These are phyloP conservation scores for Mallotus japonicus DNA, from an alignment of 441 rosid species.

Conservation along the genomic window DNA sequence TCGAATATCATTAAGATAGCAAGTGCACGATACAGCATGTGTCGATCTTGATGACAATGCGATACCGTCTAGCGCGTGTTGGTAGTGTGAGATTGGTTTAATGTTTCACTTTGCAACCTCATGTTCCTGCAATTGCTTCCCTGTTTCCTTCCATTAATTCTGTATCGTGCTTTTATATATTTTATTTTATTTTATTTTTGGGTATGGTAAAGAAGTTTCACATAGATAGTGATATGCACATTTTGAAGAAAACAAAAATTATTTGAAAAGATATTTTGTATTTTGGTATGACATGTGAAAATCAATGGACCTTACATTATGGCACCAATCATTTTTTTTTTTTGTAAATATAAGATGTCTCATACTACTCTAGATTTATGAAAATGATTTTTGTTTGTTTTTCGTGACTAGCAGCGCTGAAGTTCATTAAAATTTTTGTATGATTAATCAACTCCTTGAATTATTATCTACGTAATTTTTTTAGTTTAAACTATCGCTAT, in stretches of 20 bases:
- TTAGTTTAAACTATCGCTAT: too few species aligned
- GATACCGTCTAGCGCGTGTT: not conserved
- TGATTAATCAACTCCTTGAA: too few species aligned
- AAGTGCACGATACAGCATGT: not conserved
- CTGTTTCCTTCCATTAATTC: not conserved
- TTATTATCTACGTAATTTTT: not conserved
- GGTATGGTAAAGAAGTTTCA: too few species aligned
- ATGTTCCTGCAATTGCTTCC: constrained; percentile 6
- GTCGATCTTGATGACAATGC: not conserved
- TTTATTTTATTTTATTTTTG: not conserved
- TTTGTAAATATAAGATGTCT: too few species aligned
- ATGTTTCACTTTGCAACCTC: not conserved
- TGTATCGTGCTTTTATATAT: not conserved
- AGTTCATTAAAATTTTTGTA: too few species aligned
- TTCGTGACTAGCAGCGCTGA: too few species aligned
- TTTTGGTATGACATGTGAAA: not conserved
- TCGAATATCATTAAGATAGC: not conserved
- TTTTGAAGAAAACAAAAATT: too few species aligned
- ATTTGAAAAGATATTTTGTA: not conserved
- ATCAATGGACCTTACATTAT: too few species aligned
- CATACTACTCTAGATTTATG: too few species aligned
- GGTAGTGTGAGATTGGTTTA: not conserved
- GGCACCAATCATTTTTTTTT: too few species aligned
- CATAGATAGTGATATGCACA: too few species aligned
- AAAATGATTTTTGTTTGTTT: too few species aligned